Base-by-base conservation (phyloP, 176 grass and related monocot species). In the Hsuehochloa calcarea region DNA sequence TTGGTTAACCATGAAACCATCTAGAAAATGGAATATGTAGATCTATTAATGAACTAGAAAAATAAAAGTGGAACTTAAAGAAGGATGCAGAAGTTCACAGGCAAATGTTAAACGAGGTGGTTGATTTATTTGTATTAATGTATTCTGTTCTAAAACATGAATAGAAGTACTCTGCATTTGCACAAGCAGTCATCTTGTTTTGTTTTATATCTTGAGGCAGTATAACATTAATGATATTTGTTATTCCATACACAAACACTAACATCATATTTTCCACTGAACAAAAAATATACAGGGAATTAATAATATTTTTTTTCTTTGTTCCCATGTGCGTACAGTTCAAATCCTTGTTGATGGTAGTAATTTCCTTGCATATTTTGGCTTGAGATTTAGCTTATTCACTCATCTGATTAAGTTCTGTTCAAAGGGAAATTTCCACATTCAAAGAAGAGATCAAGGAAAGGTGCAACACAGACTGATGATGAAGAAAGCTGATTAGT, bases 401-500 rank as follows among this genome's bases (percentile, higher is more conserved):
- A 10, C 68, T 89, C 70, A 86, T 60, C 10, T 68, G 62, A 26
- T 75, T 75, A 80, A 31, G 8, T 77, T 74, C 8, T 83, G 34
- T 58, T 79, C 1, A 74, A 40, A 95, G 93, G 93, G 47, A 85
- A 92, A 82, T 80, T 77, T 66, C 71, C 83, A 45, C 85, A 75
- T 85, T 74, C 75, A 54, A 87, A 74, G 75, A 90, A 87, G 83
- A 78, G 71, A 59, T 81, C 75, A 35, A 87, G 78, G 82, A 95
- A 87, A 81, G 68, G 6, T 82, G 63, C 90, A 87, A 65, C 70
- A 37, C 88, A 82, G 72, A 87, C 70, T 81, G 93, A 95, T 55
- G 93, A 95, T 84, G 93, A 95, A 63, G 93, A 95, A 84, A 92
- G 86, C 82, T 95, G 82, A 95, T 79, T 74, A 35, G 35, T 80